A percentile compares a stretch with the other conserved stretches of the same genome.
These are phyloP conservation scores for Physaria fendleri DNA, from an alignment of 345 rosid genomes.

Conservation along the genomic window DNA sequence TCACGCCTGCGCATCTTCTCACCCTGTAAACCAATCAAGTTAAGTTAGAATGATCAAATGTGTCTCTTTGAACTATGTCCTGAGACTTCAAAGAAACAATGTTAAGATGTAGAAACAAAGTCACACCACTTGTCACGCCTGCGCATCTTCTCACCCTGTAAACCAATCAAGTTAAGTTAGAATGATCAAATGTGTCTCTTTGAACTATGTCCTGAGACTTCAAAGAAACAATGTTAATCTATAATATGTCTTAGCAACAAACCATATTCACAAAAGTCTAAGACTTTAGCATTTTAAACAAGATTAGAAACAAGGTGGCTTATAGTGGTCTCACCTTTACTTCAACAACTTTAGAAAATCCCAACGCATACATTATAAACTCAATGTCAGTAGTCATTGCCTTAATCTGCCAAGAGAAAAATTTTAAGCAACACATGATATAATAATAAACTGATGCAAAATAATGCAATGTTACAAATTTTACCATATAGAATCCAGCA, in stretches of 20 bases:
- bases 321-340: conserved; percentile 56
- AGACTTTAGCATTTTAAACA: not conserved
- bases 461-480: not conserved
- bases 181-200: no score
- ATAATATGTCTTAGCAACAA: not conserved
- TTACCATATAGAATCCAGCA: conserved; percentile 89
- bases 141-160: no score
- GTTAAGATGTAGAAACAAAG: no score
- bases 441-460: not conserved
- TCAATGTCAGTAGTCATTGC: conserved; percentile 67
- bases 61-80: no score
- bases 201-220: no score
- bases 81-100: no score
- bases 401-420: conserved; percentile 51
- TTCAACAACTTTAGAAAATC: conserved; percentile 61
- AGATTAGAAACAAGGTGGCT: conserved; percentile 5
- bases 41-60: no score
- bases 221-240: not conserved
- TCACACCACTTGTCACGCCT: no score
- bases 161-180: no score
- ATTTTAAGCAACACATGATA: not conserved
- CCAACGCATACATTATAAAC: conserved; percentile 74
- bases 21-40: conserved; percentile 47
- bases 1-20: conserved; percentile 66
- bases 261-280: not conserved